A percentile compares a stretch with the other conserved stretches of the same genome.
phyloP scores from a whole-genome alignment of 2,329 filamentous ascomycete species.

The Chaetomium strumarium region DNA sequence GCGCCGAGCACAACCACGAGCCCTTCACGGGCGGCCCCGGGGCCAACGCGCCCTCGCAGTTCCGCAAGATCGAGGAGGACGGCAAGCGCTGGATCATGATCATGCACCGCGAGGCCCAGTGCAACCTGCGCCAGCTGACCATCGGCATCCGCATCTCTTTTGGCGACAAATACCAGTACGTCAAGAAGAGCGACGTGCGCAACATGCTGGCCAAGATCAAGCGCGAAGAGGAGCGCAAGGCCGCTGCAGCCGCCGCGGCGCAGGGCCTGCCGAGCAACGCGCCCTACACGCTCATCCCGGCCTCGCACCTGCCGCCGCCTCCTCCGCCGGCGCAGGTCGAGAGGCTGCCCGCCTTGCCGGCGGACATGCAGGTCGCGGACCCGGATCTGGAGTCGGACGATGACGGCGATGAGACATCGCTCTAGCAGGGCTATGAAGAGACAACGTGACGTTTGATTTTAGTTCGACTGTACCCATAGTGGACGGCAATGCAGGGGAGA shows the following conservation, averaged over 20 bases:
- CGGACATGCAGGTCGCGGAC: slow-evolving; percentile 25
- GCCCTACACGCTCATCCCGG: slow-evolving; percentile 23
- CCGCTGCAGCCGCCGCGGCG: slow-evolving; percentile 17
- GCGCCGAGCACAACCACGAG: slow-evolving; percentile 28
- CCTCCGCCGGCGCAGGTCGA: slow-evolving; percentile 19
- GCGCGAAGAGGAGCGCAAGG: slow-evolving; percentile 26
- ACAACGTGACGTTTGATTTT: too few relatives aligned
- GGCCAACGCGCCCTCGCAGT: slow-evolving; percentile 24
- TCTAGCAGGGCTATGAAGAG: background rate
- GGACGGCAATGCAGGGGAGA: too few relatives aligned
- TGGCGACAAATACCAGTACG: slow-evolving; percentile 29
- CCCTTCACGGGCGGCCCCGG: slow-evolving; percentile 26
- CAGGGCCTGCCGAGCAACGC: slow-evolving; percentile 19
- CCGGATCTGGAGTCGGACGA: slow-evolving; percentile 26
- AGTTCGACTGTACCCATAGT: too few relatives aligned
- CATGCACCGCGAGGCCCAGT: slow-evolving; percentile 28
- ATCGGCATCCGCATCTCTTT: slow-evolving; percentile 27
- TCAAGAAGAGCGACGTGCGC: slow-evolving; percentile 27
- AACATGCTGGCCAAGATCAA: slow-evolving; percentile 28
- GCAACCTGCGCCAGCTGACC: slow-evolving; percentile 26
- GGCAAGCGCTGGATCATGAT: slow-evolving; percentile 27
- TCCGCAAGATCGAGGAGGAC: slow-evolving; percentile 27
- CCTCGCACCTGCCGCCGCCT: slow-evolving; percentile 22
- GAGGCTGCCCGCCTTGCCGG: slow-evolving; percentile 23
- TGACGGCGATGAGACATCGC: slow-evolving; percentile 19